Evolutionary conservation across 306 rosid species (phyloP).

Genomic region (Quercus glauca): DNA sequence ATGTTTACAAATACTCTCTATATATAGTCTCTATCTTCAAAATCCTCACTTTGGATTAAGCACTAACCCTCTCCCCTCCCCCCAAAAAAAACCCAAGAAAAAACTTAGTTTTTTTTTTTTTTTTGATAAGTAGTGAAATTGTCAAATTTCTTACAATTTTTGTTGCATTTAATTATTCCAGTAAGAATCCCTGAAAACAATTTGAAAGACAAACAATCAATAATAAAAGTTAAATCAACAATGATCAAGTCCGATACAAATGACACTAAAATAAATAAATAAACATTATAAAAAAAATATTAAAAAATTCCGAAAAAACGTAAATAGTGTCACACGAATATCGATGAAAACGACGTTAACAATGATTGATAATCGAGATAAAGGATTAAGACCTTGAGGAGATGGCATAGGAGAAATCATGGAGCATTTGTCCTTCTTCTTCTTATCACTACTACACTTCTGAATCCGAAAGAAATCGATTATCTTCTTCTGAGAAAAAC

Average conservation of each 20-base stretch:
- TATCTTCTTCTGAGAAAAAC: slow-evolving; percentile 68
- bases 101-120: not conserved
- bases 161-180: too few species aligned
- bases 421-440: slow-evolving; percentile 7
- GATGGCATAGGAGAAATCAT: not conserved
- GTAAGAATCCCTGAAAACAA: not conserved
- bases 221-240: not conserved
- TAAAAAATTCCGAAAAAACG: not conserved
- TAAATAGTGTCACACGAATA: not conserved
- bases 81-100: not conserved
- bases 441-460: slow-evolving; percentile 23
- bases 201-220: not conserved
- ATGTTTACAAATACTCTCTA: not conserved
- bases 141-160: too few species aligned
- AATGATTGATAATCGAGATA: not conserved
- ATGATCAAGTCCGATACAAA: not conserved
- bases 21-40: not conserved
- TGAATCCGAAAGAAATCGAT: slow-evolving; percentile 70
- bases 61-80: not conserved
- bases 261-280: not conserved
- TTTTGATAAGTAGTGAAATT: not conserved
- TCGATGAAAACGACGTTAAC: not conserved
- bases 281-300: not conserved
- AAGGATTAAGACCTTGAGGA: slow-evolving; percentile 46
- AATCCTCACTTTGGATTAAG: not conserved